phyloP scores from a whole-genome alignment of 2,329 filamentous ascomycete genomes.

The Chalara sp. region DNA sequence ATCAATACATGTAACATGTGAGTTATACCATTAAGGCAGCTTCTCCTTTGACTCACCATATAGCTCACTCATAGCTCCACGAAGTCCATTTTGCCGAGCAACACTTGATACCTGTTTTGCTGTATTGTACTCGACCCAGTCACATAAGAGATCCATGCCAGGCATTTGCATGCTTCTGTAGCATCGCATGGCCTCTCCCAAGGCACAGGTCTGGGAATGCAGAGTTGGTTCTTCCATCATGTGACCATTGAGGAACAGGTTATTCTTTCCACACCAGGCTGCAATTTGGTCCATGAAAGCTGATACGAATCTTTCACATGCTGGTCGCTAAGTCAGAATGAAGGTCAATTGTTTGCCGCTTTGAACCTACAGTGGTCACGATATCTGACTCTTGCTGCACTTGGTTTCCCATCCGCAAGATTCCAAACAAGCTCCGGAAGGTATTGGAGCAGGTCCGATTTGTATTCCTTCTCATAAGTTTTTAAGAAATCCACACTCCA shows the following conservation, averaged over 20 bases:
- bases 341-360: neutral
- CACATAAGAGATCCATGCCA: slow-evolving; percentile 26
- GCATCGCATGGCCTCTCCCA: slow-evolving; percentile 29
- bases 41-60: slow-evolving; percentile 14
- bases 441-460: slow-evolving; percentile 16
- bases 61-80: slow-evolving; percentile 26
- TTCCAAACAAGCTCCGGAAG: slow-evolving; percentile 28
- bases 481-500: slow-evolving; percentile 25
- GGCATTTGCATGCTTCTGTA: slow-evolving; percentile 27
- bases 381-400: slow-evolving; percentile 22
- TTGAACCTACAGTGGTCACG: slow-evolving; percentile 23
- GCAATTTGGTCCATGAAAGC: slow-evolving; percentile 26
- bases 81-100: slow-evolving; percentile 23
- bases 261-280: slow-evolving; percentile 23
- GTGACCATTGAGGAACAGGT: slow-evolving; percentile 23
- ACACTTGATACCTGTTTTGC: slow-evolving; percentile 28
- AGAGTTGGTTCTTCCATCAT: slow-evolving; percentile 30
- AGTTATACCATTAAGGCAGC: too few species aligned
- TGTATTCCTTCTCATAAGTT: slow-evolving; percentile 20
- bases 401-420: slow-evolving; percentile 20
- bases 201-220: slow-evolving; percentile 23
- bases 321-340: neutral
- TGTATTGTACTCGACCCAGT: slow-evolving; percentile 27
- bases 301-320: slow-evolving; percentile 25
- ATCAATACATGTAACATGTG: too few species aligned